Evolutionary conservation across 345 rosid genomes (phyloP).

Genomic region (Hypericum perforatum): DNA sequence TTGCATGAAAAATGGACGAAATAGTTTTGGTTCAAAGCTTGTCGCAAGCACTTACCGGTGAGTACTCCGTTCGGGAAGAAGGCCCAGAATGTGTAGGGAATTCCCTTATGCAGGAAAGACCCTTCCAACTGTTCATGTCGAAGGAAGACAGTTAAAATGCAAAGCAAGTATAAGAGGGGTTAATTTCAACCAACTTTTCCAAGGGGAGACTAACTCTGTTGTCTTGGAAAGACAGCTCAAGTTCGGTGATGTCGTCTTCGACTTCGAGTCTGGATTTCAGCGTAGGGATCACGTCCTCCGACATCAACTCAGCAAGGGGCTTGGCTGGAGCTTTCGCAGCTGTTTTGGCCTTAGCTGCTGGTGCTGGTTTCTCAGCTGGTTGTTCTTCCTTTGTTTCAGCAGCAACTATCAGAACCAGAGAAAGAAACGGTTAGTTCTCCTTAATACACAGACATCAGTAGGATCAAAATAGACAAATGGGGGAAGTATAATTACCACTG

Average conservation of each 20-base stretch:
- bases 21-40: too few relatives aligned
- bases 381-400: constrained; percentile 39
- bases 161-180: not conserved
- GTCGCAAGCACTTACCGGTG: constrained; percentile 30
- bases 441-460: too few relatives aligned
- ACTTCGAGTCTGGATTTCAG: constrained; percentile 54
- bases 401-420: constrained; percentile 20
- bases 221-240: constrained; percentile 59
- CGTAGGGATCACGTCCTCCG: constrained; percentile 84
- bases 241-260: constrained; percentile 51
- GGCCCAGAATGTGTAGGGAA: constrained; percentile 72
- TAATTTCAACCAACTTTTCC: not conserved
- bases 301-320: constrained; percentile 66
- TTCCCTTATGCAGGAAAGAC: constrained; percentile 50
- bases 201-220: constrained; percentile 40
- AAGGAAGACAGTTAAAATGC: not conserved
- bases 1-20: too few relatives aligned
- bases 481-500: constrained; percentile 40
- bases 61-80: constrained; percentile 72
- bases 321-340: constrained; percentile 55
- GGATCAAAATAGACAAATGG: too few relatives aligned
- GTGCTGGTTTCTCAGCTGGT: constrained; percentile 23
- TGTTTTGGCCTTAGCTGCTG: constrained; percentile 51
- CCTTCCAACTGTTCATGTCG: constrained; percentile 63
- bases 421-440: not conserved